These are phyloP conservation scores for Ensete glaucum DNA, from an alignment of 176 grass and related monocot species.

Conservation along the genomic window DNA sequence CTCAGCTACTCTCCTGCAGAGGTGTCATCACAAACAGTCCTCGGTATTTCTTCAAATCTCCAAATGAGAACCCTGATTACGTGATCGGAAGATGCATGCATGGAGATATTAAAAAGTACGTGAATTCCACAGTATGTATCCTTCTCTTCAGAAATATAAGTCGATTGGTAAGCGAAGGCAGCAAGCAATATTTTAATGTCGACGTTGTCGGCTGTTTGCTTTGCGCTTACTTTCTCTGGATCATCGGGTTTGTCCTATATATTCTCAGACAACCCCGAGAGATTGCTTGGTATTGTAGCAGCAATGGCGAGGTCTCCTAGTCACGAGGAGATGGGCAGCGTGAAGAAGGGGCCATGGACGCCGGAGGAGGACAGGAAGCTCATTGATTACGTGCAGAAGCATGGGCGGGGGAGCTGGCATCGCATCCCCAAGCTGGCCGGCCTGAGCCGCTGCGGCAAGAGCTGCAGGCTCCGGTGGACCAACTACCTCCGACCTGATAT, in stretches of 20 bases:
- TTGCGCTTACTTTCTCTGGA: too few species aligned
- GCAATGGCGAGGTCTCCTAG: neutral
- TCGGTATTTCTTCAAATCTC: neutral
- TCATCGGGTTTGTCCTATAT: too few species aligned
- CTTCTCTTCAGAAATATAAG: too few species aligned
- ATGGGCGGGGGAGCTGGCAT: neutral
- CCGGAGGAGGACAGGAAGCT: slow-evolving; percentile 7
- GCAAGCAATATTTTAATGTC: too few species aligned
- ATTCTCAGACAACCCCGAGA: too few species aligned
- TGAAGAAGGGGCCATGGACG: slow-evolving; percentile 11
- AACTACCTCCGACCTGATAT: slow-evolving; percentile 21
- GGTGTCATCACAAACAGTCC: neutral
- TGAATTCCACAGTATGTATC: too few species aligned
- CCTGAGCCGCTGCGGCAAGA: slow-evolving; percentile 22
- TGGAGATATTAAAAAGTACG: too few species aligned
- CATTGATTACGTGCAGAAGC: neutral
- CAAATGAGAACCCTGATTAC: too few species aligned
- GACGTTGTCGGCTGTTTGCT: too few species aligned
- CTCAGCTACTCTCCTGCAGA: neutral
- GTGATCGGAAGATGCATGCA: too few species aligned
- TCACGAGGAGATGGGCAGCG: neutral
- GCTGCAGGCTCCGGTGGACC: slow-evolving; percentile 18
- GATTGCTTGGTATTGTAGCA: too few species aligned
- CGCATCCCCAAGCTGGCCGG: neutral
- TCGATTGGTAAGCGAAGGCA: too few species aligned